These are phyloP conservation scores for Fomitopsis schrenkii DNA, from an alignment of 1,284 basidiomycete species.

Conservation along the genomic window DNA sequence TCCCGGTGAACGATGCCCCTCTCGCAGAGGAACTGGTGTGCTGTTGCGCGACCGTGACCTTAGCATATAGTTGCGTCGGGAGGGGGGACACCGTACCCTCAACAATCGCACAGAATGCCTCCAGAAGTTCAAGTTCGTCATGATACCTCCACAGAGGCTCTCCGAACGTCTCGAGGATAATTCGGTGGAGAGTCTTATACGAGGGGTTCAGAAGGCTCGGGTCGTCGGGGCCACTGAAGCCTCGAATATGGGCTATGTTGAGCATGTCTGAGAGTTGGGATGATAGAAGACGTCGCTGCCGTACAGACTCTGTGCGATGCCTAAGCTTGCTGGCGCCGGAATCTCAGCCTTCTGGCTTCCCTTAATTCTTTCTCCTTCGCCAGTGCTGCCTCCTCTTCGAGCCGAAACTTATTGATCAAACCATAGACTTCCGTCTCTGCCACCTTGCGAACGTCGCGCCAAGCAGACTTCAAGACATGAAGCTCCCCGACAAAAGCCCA, in stretches of 20 bases:
- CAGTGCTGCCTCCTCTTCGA: neutral
- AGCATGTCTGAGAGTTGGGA: neutral
- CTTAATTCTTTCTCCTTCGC: neutral
- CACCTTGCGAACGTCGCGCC: slow-evolving; percentile 8
- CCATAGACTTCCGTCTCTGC: slow-evolving; percentile 13
- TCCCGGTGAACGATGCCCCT: neutral
- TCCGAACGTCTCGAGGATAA: neutral
- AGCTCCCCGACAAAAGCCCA: neutral
- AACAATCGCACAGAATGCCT: neutral
- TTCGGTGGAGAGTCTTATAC: neutral
- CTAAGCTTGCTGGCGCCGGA: neutral
- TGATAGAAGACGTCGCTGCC: slow-evolving; percentile 5
- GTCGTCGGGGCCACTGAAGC: neutral
- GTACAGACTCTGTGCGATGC: neutral
- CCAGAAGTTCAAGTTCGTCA: neutral
- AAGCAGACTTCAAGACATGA: slow-evolving; percentile 14
- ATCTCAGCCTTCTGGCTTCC: neutral
- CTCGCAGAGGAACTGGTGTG: neutral
- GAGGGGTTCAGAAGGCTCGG: neutral
- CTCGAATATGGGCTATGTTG: neutral
- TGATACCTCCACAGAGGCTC: neutral
- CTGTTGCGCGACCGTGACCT: neutral
- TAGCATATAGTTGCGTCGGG: neutral
- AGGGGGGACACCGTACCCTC: neutral
- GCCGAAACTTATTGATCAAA: neutral